Evolutionary conservation across 2,329 filamentous ascomycete species (phyloP), one percentile per base, ranked within the genome.

Genomic region (Nannizziopsis barbatae): DNA sequence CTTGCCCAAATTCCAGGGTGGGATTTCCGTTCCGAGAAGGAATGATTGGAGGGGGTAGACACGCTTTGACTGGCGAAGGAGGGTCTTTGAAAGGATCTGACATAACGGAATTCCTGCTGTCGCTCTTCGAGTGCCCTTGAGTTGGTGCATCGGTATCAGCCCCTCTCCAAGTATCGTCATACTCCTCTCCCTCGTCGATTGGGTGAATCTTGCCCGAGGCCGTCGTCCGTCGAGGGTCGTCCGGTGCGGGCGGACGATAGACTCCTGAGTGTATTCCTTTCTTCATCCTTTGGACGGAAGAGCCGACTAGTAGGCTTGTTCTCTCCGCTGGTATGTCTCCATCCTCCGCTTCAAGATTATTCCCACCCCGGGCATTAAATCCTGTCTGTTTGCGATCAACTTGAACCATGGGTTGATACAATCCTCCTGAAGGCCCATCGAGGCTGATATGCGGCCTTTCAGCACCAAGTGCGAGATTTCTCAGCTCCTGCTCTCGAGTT

Each of bases 151-250:
- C 51, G 35, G 7, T 17, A 5, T 22, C 20, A 22, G 47, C 11
- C 14, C n/a, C n/a, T n/a, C 30, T 41, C 39, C 38, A n/a, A 51
- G 51, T 42, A 50, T 68, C 68, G 50, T 77, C 75, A 44, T 79
- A 75, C 53, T 81, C 79, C 50, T 81, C 79, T 10, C 73, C 65
- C 58, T 80, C 76, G 33, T 80, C 77, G 40, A 83, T 83, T 0
- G 77, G 76, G 57, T 80, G 78, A 20, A 82, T 82, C 18, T 70
- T 66, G 2, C 73, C 73, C 30, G 74, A 72, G 6, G 70, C 70
- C 14, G 72, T 69, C 49, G 66, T 71, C 30, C 70, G 62, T 44
- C 74, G 67, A 38, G 64, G 66, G 44, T 75, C 72, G 30, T 75
- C 72, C 55, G 73, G 61, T 15, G 68, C 64, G 3, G 66, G 57